phyloP scores from a whole-genome alignment of 257 asterid species.

The Lycium ferocissimum region DNA sequence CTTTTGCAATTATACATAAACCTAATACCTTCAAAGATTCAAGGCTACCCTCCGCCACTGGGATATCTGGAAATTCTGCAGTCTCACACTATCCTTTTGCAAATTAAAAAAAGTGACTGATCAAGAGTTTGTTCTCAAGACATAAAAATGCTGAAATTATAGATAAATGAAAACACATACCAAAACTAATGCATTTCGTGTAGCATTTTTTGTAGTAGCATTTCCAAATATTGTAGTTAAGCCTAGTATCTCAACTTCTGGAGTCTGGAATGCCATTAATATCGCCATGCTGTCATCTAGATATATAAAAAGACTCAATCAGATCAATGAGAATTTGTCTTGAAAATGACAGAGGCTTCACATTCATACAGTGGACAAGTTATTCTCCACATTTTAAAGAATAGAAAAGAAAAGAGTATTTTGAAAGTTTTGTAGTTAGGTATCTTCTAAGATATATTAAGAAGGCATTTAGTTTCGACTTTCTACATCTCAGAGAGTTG shows the following conservation, averaged over 20 bases:
- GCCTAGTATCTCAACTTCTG: constrained; percentile 80
- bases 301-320: constrained; percentile 30
- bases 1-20: too few species aligned
- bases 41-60: constrained; percentile 88
- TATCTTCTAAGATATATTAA: background rate
- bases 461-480: background rate
- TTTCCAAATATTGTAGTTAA: constrained; percentile 93
- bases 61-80: constrained; percentile 88
- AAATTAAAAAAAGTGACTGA: constrained; percentile 47
- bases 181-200: constrained; percentile 88
- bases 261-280: constrained; percentile 92
- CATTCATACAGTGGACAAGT: background rate
- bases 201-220: constrained; percentile 78
- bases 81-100: constrained; percentile 99
- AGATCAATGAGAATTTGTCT: background rate
- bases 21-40: constrained; percentile 80
- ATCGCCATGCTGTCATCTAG: constrained; percentile 95
- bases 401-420: background rate
- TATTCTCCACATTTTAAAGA: background rate
- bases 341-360: background rate
- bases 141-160: constrained; percentile 24
- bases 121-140: constrained; percentile 50
- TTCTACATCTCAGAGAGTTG: background rate
- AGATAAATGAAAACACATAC: constrained; percentile 53
- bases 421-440: background rate